Conservation (phyloP, 139 green algal species). For the Trebouxia sp. region DNA sequence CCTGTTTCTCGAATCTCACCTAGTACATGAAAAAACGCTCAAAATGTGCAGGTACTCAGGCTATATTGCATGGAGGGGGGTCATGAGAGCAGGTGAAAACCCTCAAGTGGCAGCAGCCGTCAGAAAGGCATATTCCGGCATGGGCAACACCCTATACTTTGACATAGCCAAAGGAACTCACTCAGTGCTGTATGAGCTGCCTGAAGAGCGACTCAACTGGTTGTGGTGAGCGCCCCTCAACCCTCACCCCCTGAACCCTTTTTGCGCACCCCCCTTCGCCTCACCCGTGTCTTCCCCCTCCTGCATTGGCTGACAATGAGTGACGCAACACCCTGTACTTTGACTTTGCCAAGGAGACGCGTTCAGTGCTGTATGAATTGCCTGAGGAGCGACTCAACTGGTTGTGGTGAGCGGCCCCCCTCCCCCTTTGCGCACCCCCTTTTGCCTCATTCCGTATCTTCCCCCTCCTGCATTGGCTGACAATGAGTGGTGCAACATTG, state of each 20-base stretch:
- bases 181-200: constrained; percentile 31
- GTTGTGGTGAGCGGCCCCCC: constrained; percentile 29
- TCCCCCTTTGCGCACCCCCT: no score
- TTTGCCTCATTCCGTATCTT: no score
- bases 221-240: constrained; percentile 28
- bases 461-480: no score
- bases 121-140: constrained; percentile 1
- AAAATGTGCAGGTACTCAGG: constrained; percentile 30
- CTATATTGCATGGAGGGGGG: constrained; percentile 38
- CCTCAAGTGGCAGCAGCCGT: constrained; percentile 9
- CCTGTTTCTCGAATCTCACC: no score
- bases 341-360: constrained; percentile 28
- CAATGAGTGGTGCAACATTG: no score
- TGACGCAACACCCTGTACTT: constrained; percentile 31
- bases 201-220: constrained; percentile 35
- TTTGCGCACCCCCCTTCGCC: no score
- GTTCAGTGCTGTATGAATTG: constrained; percentile 30
- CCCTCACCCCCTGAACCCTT: no score
- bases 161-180: constrained; percentile 27
- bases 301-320: no score
- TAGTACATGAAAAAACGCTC: no score
- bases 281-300: no score
- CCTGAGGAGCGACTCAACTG: constrained; percentile 35
- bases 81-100: constrained; percentile 13
- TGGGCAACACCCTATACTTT: constrained; percentile 34